Evolutionary conservation across 495 filamentous ascomycete genomes (phyloP).

Genomic region (Tetracladium marchalianum): DNA sequence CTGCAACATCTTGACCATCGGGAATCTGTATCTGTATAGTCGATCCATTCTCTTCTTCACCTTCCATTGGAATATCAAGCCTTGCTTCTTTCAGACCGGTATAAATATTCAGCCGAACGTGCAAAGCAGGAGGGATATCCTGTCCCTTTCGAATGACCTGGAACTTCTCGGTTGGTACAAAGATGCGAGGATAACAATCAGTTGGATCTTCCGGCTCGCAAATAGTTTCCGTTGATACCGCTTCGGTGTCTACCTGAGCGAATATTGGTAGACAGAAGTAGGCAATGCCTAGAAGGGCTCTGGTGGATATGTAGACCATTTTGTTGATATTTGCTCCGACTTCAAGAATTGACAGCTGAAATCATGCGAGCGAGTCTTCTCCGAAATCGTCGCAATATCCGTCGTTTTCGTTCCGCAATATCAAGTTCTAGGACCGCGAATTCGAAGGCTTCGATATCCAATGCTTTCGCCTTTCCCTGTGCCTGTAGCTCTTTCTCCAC

Average conservation of each 20-base stretch:
- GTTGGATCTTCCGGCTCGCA: conserved; percentile 47
- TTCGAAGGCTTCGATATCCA: conserved; percentile 14
- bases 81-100: conserved; percentile 55
- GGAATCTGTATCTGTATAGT: conserved; percentile 31
- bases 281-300: conserved; percentile 4
- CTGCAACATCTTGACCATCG: conserved; percentile 34
- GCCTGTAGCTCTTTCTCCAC: conserved; percentile 13
- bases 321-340: conserved; percentile 1
- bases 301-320: conserved; percentile 3
- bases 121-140: conserved; percentile 50
- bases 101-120: conserved; percentile 51
- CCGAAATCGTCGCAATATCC: conserved; percentile 13
- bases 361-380: conserved; percentile 11
- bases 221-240: conserved; percentile 38
- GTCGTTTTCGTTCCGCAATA: conserved; percentile 7
- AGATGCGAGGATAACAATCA: conserved; percentile 55
- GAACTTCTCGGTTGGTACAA: conserved; percentile 51
- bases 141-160: conserved; percentile 52
- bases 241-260: conserved; percentile 2
- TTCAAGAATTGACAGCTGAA: conserved; percentile 14
- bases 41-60: conserved; percentile 21
- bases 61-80: conserved; percentile 41
- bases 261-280: conserved; percentile 9
- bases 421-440: conserved; percentile 10
- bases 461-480: conserved; percentile 9